A percentile compares a stretch with the other conserved stretches of the same genome.
Evolutionary conservation across 1,139 yeast genomes (phyloP).

Genomic region (Lodderomyces margitis): DNA sequence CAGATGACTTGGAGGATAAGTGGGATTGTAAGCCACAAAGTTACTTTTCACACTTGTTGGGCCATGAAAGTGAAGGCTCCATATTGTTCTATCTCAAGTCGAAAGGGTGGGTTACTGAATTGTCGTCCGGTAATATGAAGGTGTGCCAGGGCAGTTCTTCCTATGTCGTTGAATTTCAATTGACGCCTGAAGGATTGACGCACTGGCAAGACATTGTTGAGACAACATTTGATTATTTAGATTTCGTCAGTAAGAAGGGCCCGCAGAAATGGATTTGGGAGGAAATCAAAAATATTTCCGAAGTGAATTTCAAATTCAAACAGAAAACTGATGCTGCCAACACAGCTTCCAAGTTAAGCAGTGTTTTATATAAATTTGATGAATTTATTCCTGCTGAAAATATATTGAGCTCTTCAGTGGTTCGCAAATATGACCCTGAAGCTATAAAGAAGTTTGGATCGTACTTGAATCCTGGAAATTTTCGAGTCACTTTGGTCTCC

Average conservation of each 20-base stretch:
- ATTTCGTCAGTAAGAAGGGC: slow-evolving; percentile 46
- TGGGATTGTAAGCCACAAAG: slow-evolving; percentile 72
- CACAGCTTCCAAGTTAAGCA: slow-evolving; percentile 55
- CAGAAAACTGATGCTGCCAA: slow-evolving; percentile 65
- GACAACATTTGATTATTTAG: slow-evolving; percentile 68
- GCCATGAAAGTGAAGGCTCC: slow-evolving; percentile 90
- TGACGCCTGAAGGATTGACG: slow-evolving; percentile 69
- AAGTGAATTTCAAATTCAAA: slow-evolving; percentile 58
- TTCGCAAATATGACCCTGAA: slow-evolving; percentile 57
- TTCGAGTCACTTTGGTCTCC: slow-evolving; percentile 58
- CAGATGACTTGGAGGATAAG: slow-evolving; percentile 60
- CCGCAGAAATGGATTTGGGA: slow-evolving; percentile 62
- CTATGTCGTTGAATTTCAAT: slow-evolving; percentile 67
- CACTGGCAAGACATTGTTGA: slow-evolving; percentile 61
- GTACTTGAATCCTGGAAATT: slow-evolving; percentile 55
- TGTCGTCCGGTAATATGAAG: slow-evolving; percentile 71
- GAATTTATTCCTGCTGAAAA: slow-evolving; percentile 60
- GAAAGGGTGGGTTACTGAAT: slow-evolving; percentile 72
- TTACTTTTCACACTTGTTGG: slow-evolving; percentile 76
- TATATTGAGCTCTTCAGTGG: slow-evolving; percentile 56
- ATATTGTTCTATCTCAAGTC: slow-evolving; percentile 65
- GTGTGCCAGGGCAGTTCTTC: slow-evolving; percentile 69
- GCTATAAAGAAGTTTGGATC: slow-evolving; percentile 51
- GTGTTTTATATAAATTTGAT: slow-evolving; percentile 37
- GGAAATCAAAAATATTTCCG: slow-evolving; percentile 47